These are phyloP conservation scores for Meredithiella fracta DNA, from an alignment of 2,329 filamentous ascomycete species.

Conservation along the genomic window DNA sequence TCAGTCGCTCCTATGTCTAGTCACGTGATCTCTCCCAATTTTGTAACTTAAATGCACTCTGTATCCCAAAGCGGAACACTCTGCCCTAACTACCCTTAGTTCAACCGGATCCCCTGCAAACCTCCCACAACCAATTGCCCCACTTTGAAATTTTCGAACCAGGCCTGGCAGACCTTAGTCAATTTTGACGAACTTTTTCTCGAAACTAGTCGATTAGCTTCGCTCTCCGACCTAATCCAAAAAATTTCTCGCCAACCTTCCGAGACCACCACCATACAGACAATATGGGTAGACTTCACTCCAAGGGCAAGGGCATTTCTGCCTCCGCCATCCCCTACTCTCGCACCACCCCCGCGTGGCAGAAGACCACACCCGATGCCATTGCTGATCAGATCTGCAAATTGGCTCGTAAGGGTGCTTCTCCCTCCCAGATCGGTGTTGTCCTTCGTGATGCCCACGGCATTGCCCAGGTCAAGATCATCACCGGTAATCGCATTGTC, in stretches of 20 bases:
- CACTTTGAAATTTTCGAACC: conserved; percentile 1
- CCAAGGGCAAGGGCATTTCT: conserved; percentile 98
- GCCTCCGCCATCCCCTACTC: conserved; percentile 94
- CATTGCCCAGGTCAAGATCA: conserved; percentile 92
- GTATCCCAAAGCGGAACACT: neutral
- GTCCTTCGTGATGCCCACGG: conserved; percentile 96
- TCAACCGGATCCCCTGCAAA: conserved; percentile 26
- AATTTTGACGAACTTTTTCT: conserved; percentile 11
- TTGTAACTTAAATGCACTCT: neutral
- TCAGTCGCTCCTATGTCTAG: neutral
- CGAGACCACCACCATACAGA: conserved; percentile 26
- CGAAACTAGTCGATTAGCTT: conserved; percentile 8
- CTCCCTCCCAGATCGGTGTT: conserved; percentile 97
- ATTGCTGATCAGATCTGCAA: conserved; percentile 99
- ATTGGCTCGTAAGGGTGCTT: conserved; percentile 96
- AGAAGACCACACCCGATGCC: conserved; percentile 97
- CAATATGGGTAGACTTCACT: conserved; percentile 95
- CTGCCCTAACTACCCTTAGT: conserved; percentile 25
- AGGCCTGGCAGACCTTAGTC: neutral
- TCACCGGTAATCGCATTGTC: conserved; percentile 99
- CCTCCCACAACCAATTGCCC: conserved; percentile 11
- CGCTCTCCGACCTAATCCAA: conserved; percentile 14
- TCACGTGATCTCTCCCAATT: conserved; percentile 4
- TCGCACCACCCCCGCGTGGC: conserved; percentile 78
- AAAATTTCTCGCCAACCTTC: conserved; percentile 13